Evolutionary conservation across 192 early-diverging fungal species (phyloP).

Genomic region (Coemansia sp.): DNA sequence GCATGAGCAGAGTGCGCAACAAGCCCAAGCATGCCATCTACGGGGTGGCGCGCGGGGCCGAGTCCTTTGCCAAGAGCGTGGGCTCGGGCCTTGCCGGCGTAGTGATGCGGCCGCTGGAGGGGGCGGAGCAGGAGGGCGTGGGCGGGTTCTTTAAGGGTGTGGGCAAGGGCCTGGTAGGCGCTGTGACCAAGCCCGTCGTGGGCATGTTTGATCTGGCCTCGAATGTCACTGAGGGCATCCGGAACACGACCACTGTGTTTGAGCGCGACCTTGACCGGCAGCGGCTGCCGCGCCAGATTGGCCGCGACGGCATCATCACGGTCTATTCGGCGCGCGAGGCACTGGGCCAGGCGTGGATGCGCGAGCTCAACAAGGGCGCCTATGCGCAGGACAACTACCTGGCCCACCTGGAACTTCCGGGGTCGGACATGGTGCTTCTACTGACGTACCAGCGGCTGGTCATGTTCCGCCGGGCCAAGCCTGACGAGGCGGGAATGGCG

Average conservation of each 20-base stretch:
- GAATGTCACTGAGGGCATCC: constrained; percentile 89
- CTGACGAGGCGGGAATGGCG: constrained; percentile 34
- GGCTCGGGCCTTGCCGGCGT: constrained; percentile 85
- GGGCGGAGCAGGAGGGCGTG: constrained; percentile 80
- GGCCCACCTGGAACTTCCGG: constrained; percentile 76
- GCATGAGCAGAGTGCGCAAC: constrained; percentile 74
- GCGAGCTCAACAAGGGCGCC: constrained; percentile 66
- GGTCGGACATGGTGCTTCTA: constrained; percentile 79
- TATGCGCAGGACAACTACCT: constrained; percentile 81
- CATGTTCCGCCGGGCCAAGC: constrained; percentile 54
- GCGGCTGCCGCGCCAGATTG: constrained; percentile 78
- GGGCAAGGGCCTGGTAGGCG: constrained; percentile 89
- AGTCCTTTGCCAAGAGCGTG: constrained; percentile 75
- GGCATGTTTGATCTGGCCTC: constrained; percentile 93
- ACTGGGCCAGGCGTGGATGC: constrained; percentile 80
- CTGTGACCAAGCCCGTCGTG: constrained; percentile 90
- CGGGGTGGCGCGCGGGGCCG: constrained; percentile 83
- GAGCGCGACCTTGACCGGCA: constrained; percentile 79
- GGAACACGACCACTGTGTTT: constrained; percentile 89
- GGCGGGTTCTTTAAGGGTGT: constrained; percentile 94
- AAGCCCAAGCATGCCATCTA: constrained; percentile 83
- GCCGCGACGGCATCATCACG: constrained; percentile 75
- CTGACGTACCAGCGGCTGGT: constrained; percentile 74
- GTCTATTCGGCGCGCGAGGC: constrained; percentile 73
- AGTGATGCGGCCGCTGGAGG: constrained; percentile 81